Evolutionary conservation across 345 rosid genomes (phyloP).

Genomic region (Euphorbia peplus): DNA sequence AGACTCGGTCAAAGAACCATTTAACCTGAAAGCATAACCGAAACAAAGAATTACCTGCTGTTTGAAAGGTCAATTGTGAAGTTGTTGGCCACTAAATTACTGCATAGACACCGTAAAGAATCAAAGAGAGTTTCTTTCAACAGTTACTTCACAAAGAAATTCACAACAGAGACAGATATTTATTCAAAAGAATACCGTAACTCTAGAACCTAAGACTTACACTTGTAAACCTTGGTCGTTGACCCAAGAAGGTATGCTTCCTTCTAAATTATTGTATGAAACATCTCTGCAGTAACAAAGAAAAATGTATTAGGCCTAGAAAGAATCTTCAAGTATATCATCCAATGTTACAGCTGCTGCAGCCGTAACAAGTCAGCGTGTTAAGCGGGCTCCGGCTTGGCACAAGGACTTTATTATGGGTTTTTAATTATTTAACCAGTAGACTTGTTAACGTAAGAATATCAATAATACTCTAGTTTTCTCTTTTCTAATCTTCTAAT

Average conservation of each 20-base stretch:
- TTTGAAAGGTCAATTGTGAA: slow-evolving; percentile 43
- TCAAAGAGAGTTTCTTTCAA: slow-evolving; percentile 14
- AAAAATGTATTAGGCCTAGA: too few relatives aligned
- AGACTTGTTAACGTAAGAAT: too few relatives aligned
- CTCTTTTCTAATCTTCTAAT: too few relatives aligned
- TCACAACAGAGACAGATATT: neutral
- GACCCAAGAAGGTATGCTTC: slow-evolving; percentile 71
- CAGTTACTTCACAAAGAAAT: neutral
- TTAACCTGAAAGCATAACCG: too few relatives aligned
- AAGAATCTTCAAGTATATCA: neutral
- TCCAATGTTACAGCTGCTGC: too few relatives aligned
- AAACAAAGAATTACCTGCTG: slow-evolving; percentile 37
- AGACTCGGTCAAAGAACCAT: too few relatives aligned
- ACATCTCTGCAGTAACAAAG: slow-evolving; percentile 53
- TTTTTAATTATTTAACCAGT: too few relatives aligned
- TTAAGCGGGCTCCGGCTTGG: too few relatives aligned
- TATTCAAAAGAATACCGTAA: neutral
- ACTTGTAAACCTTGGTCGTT: slow-evolving; percentile 36
- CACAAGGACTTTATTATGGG: too few relatives aligned
- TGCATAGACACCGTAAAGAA: slow-evolving; percentile 33
- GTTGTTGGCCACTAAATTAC: slow-evolving; percentile 70
- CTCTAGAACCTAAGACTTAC: slow-evolving; percentile 32
- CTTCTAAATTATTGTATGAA: slow-evolving; percentile 64
- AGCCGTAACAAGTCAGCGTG: too few relatives aligned
- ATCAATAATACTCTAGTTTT: too few relatives aligned